A percentile compares a stretch with the other conserved stretches of the same genome.
Conservation (phyloP, 495 filamentous ascomycete genomes). For the Acidiella bohemica region DNA sequence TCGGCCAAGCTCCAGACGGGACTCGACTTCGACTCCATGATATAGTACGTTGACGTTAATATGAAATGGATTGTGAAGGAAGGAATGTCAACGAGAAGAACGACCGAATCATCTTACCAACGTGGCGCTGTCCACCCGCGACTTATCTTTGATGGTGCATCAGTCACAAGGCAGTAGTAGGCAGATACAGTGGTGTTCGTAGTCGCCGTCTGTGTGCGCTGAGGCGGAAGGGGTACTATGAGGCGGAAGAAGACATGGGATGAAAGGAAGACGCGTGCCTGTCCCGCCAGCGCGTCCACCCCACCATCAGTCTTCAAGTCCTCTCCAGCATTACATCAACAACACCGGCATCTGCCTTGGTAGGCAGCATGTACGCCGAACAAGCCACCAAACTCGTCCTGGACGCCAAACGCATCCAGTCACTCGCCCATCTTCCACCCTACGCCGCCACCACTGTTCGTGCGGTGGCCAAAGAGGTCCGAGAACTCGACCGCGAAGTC, state of each 20-base stretch:
- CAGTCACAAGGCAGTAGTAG: no score
- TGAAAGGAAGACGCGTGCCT: background rate
- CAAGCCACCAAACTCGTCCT: slow-evolving; percentile 59
- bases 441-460: slow-evolving; percentile 91
- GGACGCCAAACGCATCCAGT: slow-evolving; percentile 86
- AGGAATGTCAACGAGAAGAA: no score
- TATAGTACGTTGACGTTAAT: no score
- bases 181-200: no score
- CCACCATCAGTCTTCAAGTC: background rate
- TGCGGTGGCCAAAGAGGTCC: slow-evolving; percentile 75
- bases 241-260: no score
- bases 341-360: background rate
- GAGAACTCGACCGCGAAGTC: slow-evolving; percentile 88
- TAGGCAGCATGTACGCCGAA: slow-evolving; percentile 68
- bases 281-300: background rate
- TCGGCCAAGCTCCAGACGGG: background rate
- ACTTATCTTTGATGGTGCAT: no score
- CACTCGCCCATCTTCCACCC: slow-evolving; percentile 72
- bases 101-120: no score
- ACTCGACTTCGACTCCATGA: no score
- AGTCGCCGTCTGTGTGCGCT: no score
- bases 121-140: no score
- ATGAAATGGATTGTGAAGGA: no score
- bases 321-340: background rate
- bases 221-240: no score